Evolutionary conservation across 2,329 filamentous ascomycete species (phyloP), one percentile per base, ranked within the genome.

Genomic region (Pyrenophora seminiperda): DNA sequence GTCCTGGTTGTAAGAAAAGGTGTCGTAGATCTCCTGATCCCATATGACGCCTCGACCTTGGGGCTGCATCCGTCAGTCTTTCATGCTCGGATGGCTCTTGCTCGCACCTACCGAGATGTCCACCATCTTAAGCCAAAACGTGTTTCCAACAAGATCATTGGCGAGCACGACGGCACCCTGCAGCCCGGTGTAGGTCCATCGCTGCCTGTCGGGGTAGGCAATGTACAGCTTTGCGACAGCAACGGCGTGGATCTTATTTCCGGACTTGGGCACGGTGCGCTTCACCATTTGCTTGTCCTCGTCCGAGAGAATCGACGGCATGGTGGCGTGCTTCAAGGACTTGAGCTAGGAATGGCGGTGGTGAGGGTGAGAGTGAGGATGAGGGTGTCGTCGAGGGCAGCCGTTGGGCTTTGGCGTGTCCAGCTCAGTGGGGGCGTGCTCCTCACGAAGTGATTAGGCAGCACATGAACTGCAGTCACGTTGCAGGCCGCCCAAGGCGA

Each of bases 261-360:
- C 86, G 58, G 91, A 85, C 75, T 96, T 97, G 55, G 94, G 93
- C 46, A 99, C 90, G 64, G 88, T 89, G 72, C 94, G 88, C 80
- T 95, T 96, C 76, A 99, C 92, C 54, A 87, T 96, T 77, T 95
- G 90, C 82, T 96, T 97, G 79, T 99, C 94, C 68, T 92, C 88
- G 69, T 97, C 93, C 72, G 82, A 90, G 49, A 99, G 84, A 60
- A 96, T 84, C 14, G 83, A 84, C 50, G 83, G 82, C 76, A 79
- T 79, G 44, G 56, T 61, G 61, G 42, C 47, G 52, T 43, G 31
- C 10, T 15, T 41, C 19, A 54, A 27, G 33, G 50, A 29, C 41
- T 49, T 36, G 47, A 37, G 54, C 51, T 53, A 54, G 32, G 43
- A 60, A 53, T 59, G 47, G 36, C 40, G 29, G 53, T 51, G 43